These are phyloP conservation scores for sorghum (Sorghum bicolor) DNA, from an alignment of 176 grass and related monocot genomes.

Conservation along the genomic window DNA sequence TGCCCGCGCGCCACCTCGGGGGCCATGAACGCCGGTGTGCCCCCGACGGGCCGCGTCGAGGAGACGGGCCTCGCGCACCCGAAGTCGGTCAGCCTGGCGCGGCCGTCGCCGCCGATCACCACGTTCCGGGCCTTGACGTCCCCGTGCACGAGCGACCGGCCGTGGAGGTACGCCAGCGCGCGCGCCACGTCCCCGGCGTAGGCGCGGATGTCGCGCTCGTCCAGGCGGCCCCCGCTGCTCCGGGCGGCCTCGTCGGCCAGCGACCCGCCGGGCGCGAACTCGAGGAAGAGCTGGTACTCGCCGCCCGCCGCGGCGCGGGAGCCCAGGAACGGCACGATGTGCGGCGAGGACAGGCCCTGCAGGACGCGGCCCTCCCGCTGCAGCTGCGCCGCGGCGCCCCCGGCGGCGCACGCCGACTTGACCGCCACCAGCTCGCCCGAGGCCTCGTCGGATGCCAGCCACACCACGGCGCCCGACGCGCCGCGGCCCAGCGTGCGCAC, in stretches of 20 bases:
- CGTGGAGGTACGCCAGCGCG: constrained; percentile 70
- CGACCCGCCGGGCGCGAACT: constrained; percentile 78
- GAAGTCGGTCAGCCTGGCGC: constrained; percentile 72
- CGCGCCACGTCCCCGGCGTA: constrained; percentile 46
- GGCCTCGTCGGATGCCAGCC: constrained; percentile 37
- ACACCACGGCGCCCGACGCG: constrained; percentile 58
- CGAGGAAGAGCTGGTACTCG: constrained; percentile 68
- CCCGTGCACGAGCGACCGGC: constrained; percentile 49
- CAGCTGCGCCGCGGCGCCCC: constrained; percentile 38
- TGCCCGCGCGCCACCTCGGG: constrained; percentile 82
- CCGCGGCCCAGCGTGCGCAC: constrained; percentile 60
- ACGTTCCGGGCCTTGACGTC: constrained; percentile 80
- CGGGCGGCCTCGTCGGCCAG: constrained; percentile 50
- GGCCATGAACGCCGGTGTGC: constrained; percentile 90
- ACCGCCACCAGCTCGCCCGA: constrained; percentile 64
- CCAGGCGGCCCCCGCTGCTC: constrained; percentile 31
- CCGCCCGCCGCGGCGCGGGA: constrained; percentile 17
- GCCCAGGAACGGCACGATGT: constrained; percentile 73
- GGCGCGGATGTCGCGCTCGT: constrained; percentile 33
- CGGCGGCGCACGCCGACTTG: constrained; percentile 49
- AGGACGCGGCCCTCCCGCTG: constrained; percentile 57
- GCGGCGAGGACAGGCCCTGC: constrained; percentile 47
- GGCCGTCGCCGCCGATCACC: constrained; percentile 54
- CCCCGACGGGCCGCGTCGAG: constrained; percentile 37
- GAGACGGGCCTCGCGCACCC: constrained; percentile 42